Evolutionary conservation across 2,329 filamentous ascomycete species (phyloP), one percentile per base, ranked within the genome.

Genomic region (Alternaria rosae): DNA sequence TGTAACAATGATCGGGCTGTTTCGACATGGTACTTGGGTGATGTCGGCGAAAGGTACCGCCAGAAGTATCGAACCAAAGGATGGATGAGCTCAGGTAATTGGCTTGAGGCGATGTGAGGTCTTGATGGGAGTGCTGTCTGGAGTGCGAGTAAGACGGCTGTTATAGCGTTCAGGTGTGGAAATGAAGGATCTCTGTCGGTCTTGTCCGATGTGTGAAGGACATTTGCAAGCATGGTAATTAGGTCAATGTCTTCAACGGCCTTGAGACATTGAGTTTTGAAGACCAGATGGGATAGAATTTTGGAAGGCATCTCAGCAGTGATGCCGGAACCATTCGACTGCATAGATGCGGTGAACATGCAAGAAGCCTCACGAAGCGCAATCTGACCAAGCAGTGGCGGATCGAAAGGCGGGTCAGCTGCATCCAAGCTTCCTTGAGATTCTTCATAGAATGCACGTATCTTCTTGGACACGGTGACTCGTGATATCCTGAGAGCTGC

Each of bases 21-120:
- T 81, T 99, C 96, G 30, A 99, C 94, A 74, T 98, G 95, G 69
- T 94, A 96, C 75, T 97, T 97, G 0, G 94, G 93, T 65, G 90
- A 89, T 12, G 89, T 85, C n/a, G 92, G 90, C 0, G 93, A 92
- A 41, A 99, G 81, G 72, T 92, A 93, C 6, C 82, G 79, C 95
- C 95, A 99, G 0, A 94, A 85, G 58, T 90, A 86, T 2, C 84
- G 83, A 15, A 95, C 89, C 21, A 98, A 81, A 26, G 87, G 85
- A 20, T 88, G 84, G 6, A 94, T 86, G 9, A 97, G 80, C 57
- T 82, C 85, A 57, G 84, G 90, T 52, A 90, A 75, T 23, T 88
- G 84, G n/a, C 79, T 71, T 15, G 63, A 47, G 42, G 69, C 48
- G 53, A 80, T 69, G 32, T 75, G 78, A 7, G 73, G 69, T 7